These are phyloP conservation scores for Coniophora puteana DNA, from an alignment of 1,284 basidiomycete species.

Conservation along the genomic window DNA sequence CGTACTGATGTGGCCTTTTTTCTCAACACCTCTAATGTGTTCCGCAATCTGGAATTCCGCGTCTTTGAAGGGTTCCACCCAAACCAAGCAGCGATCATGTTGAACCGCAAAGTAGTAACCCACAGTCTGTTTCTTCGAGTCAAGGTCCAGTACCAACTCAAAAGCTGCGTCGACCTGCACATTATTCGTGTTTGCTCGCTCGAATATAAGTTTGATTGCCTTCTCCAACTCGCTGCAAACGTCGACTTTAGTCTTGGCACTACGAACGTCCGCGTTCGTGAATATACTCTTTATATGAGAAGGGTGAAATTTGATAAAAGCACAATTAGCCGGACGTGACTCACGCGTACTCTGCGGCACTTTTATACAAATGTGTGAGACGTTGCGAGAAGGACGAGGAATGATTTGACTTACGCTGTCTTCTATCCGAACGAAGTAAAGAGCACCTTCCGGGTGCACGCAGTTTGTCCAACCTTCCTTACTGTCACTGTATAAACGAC, in stretches of 20 bases:
- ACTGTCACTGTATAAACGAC: not conserved
- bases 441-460: slow-evolving; percentile 9
- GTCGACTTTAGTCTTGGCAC: not conserved
- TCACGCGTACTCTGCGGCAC: too few relatives aligned
- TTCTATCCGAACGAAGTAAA: slow-evolving; percentile 12
- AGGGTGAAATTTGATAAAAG: not conserved
- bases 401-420: too few relatives aligned
- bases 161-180: not conserved
- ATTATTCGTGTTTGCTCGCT: not conserved
- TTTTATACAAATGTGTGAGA: too few relatives aligned
- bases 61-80: slow-evolving; percentile 4
- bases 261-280: slow-evolving; percentile 8
- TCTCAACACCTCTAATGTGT: slow-evolving; percentile 5
- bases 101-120: slow-evolving; percentile 10
- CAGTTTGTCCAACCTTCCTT: slow-evolving; percentile 5
- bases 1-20: slow-evolving; percentile 2
- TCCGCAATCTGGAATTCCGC: slow-evolving; percentile 1
- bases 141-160: slow-evolving; percentile 5
- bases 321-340: not conserved
- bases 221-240: slow-evolving; percentile 2
- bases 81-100: slow-evolving; percentile 3
- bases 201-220: not conserved
- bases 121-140: slow-evolving; percentile 1
- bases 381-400: too few relatives aligned
- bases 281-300: slow-evolving; percentile 6